These are phyloP conservation scores for Graphium sp. DNA, from an alignment of 2,329 filamentous ascomycete species.

Conservation along the genomic window DNA sequence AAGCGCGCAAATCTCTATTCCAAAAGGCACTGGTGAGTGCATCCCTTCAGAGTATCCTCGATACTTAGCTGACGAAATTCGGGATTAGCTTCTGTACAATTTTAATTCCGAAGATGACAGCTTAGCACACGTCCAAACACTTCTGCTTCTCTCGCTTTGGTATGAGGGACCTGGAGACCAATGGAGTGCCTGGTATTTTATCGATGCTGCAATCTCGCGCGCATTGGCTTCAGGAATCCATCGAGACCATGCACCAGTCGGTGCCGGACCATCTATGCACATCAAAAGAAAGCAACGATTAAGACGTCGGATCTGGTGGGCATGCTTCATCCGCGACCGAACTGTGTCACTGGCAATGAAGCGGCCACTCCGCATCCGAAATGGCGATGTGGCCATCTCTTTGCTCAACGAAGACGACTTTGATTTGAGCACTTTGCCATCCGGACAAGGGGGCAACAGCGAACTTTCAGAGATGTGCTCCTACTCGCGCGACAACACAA, in stretches of 20 bases:
- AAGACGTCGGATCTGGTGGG: conserved; percentile 60
- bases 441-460: background rate
- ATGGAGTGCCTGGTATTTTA: conserved; percentile 58
- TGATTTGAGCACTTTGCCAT: conserved; percentile 30
- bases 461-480: conserved; percentile 2
- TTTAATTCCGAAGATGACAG: conserved; percentile 55
- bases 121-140: conserved; percentile 47
- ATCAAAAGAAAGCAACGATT: conserved; percentile 39
- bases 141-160: conserved; percentile 53
- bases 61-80: too few species aligned
- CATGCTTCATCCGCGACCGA: conserved; percentile 49
- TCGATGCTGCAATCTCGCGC: conserved; percentile 49
- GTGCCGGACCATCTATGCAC: conserved; percentile 38
- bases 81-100: conserved; percentile 42
- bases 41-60: too few species aligned
- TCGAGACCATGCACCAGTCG: conserved; percentile 47
- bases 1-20: conserved; percentile 48
- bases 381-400: conserved; percentile 49
- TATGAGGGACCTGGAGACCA: conserved; percentile 54
- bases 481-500: conserved; percentile 7
- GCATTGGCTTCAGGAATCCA: conserved; percentile 53
- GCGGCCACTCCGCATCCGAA: conserved; percentile 48
- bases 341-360: conserved; percentile 52
- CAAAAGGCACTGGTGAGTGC: conserved; percentile 44
- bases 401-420: conserved; percentile 51